phyloP scores from a whole-genome alignment of 176 grass and related monocot species.

The Ensete glaucum region DNA sequence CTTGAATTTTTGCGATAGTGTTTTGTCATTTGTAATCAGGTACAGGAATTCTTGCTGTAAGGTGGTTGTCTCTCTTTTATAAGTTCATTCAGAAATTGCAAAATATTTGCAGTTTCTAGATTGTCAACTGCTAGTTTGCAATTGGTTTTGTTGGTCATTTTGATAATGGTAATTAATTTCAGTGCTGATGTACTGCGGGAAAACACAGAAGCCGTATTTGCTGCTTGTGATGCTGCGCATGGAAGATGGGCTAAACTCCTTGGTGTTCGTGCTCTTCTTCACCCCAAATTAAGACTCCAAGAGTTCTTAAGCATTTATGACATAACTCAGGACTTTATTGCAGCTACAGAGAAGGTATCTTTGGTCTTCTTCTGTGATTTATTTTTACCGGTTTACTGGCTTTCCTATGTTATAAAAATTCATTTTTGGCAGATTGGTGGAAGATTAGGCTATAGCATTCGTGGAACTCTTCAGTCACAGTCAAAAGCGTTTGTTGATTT shows the following conservation, averaged over 20 bases:
- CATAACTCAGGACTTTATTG: slow-evolving; percentile 87
- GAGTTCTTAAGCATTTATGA: slow-evolving; percentile 94
- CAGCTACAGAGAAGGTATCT: slow-evolving; percentile 87
- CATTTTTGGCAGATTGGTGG: slow-evolving; percentile 71
- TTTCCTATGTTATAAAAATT: slow-evolving; percentile 2
- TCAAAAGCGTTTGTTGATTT: slow-evolving; percentile 98
- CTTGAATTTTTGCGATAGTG: too few relatives aligned
- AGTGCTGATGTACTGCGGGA: slow-evolving; percentile 95
- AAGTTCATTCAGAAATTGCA: not conserved
- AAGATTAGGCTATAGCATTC: slow-evolving; percentile 94
- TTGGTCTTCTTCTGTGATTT: slow-evolving; percentile 5
- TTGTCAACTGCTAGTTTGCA: not conserved
- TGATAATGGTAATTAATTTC: slow-evolving; percentile 26
- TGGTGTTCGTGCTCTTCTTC: slow-evolving; percentile 90
- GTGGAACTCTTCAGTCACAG: slow-evolving; percentile 84
- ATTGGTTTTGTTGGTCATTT: slow-evolving; percentile 8
- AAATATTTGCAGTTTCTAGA: not conserved
- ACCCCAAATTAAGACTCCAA: slow-evolving; percentile 90
- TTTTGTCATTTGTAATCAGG: too few relatives aligned
- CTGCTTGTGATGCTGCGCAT: slow-evolving; percentile 94
- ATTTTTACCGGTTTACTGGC: not conserved
- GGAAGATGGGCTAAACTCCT: slow-evolving; percentile 93
- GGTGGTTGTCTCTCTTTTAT: too few relatives aligned
- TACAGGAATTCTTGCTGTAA: too few relatives aligned
- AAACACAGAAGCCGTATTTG: slow-evolving; percentile 91